Base-by-base conservation (phyloP, 2,329 filamentous ascomycete species). In the Scedosporium apiospermum region DNA sequence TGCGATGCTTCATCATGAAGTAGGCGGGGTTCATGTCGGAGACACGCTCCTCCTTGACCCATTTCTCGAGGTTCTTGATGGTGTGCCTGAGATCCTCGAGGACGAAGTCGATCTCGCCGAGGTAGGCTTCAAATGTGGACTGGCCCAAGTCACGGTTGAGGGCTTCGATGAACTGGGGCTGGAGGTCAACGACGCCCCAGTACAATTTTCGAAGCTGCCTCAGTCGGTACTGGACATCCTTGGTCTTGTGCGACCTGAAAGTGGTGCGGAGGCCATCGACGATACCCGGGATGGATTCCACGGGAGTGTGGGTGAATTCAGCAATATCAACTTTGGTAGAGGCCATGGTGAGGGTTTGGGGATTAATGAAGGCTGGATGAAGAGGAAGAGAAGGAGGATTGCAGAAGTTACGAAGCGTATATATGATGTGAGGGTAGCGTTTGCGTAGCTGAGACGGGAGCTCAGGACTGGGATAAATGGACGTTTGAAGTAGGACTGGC, bases 141-240 rank as follows among this genome's bases (percentile, higher is more conserved):
- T 96, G 96, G 73, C 85, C 83, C 66, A 98, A 78, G 71, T 99
- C 95, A 68, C 83, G 80, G 71, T 84, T 81, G 71, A 91, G 84
- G 23, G 93, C 91, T 73, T 91, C 89, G 67, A 85, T 72, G 65
- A 98, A 81, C 68, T 88, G 83, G 57, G 85, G 79, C 63, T 87
- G 82, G 72, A 90, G 88, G 79, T 98, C 93, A 67, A 86, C 86
- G 67, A 97, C 74, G 6, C 84, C 92, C 95, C 95, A 98, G 80
- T 96, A 98, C 63, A 98, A 87, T 82, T 92, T 93, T 69, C 93
- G 89, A 65, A 99, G 85, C 81, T 98, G 95, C 62, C 85, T 81
- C 66, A 93, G 80, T 66, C 95, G 87, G 78, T 89, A 98, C 70
- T 90, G 83, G 65, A 97, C 72, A 62, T 90, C 83, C 72, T 91